Evolutionary conservation across 2,329 filamentous ascomycete genomes (phyloP).

Genomic region (Ophioceras dolichostomum): DNA sequence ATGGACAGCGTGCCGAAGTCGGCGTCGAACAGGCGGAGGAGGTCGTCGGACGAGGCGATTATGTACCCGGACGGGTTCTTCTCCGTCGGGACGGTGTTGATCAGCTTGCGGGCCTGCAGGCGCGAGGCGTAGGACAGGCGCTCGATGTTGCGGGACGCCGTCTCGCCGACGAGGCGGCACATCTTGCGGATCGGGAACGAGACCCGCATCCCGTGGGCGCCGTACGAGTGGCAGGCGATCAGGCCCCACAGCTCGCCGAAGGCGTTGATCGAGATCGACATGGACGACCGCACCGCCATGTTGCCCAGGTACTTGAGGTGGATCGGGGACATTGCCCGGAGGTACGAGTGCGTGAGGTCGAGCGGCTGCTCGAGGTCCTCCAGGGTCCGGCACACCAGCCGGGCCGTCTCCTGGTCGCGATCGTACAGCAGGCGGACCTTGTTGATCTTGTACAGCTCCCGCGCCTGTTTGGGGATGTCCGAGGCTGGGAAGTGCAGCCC

Average conservation of each 20-base stretch:
- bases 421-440: slow-evolving; percentile 83
- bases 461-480: slow-evolving; percentile 74
- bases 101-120: slow-evolving; percentile 75
- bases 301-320: slow-evolving; percentile 78
- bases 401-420: slow-evolving; percentile 64
- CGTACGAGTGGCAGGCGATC: slow-evolving; percentile 78
- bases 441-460: slow-evolving; percentile 83
- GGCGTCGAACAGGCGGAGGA: slow-evolving; percentile 73
- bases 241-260: slow-evolving; percentile 81
- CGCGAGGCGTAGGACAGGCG: slow-evolving; percentile 75
- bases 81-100: slow-evolving; percentile 71
- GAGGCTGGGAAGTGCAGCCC: slow-evolving; percentile 81
- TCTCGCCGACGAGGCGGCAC: slow-evolving; percentile 79
- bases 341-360: slow-evolving; percentile 74
- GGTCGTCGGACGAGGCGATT: slow-evolving; percentile 75
- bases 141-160: slow-evolving; percentile 77
- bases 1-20: slow-evolving; percentile 82
- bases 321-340: slow-evolving; percentile 83
- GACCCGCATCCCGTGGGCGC: slow-evolving; percentile 68
- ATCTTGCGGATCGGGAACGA: slow-evolving; percentile 87
- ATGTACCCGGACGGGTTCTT: slow-evolving; percentile 83
- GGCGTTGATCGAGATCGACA: slow-evolving; percentile 87
- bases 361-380: slow-evolving; percentile 64
- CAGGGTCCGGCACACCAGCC: slow-evolving; percentile 66
- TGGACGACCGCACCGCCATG: slow-evolving; percentile 86